Percentiles rank a stretch among this genome's conserved stretches.
phyloP scores from a whole-genome alignment of 306 rosid genomes.

The Dalbergia oliveri region DNA sequence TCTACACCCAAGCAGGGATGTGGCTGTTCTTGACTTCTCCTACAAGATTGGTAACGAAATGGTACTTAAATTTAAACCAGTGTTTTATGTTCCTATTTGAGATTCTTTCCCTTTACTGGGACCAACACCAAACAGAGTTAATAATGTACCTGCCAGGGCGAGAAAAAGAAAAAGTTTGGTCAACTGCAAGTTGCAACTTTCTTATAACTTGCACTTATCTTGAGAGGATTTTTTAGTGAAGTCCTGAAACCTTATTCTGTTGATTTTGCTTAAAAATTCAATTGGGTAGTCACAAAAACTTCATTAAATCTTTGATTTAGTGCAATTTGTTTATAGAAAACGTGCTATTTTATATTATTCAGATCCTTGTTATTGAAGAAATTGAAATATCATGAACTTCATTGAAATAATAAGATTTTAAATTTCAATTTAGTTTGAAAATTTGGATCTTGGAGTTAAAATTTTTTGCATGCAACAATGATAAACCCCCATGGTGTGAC shows the following conservation, averaged over 20 bases:
- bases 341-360: not conserved
- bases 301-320: not conserved
- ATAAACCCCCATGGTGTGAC: conserved; percentile 25
- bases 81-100: conserved; percentile 6
- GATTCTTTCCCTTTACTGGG: not conserved
- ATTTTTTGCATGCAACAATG: not conserved
- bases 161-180: too few relatives aligned
- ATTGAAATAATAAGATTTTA: conserved; percentile 5
- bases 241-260: conserved; percentile 6
- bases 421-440: not conserved
- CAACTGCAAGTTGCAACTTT: too few relatives aligned
- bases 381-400: not conserved
- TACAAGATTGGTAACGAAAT: conserved; percentile 65
- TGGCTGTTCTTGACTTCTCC: conserved; percentile 80
- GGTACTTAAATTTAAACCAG: conserved; percentile 57
- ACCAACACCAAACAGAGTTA: not conserved
- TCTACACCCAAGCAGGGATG: conserved; percentile 78
- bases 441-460: not conserved
- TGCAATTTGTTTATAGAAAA: not conserved
- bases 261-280: not conserved
- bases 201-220: not conserved
- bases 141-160: not conserved
- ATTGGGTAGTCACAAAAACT: not conserved
- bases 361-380: conserved; percentile 19
- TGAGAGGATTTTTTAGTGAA: not conserved